Evolutionary conservation across 805 yeast genomes (phyloP), one percentile per base, ranked within the genome.

Genomic region (Yueomyces sp.): DNA sequence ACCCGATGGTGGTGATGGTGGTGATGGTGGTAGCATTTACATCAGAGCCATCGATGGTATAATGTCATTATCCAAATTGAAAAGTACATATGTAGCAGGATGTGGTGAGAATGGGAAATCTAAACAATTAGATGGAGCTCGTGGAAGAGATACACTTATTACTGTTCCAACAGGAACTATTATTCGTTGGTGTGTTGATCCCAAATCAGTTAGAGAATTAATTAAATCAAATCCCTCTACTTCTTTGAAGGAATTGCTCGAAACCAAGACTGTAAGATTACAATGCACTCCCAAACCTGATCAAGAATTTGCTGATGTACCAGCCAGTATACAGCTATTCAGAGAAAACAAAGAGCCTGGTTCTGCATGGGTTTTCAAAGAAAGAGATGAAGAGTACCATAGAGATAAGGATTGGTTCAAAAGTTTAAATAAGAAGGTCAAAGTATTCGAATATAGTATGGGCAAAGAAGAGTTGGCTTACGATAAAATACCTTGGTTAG

Each of bases 1-100:
- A 0, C 95, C 98, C 0, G 94, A 88, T 61, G 98, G 98, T n/a
- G 98, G 98, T 7, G 96, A 92, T 64, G 98, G 98, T 31, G 98
- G 97, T 4, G 66, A 70, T 47, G 98, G 98, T 27, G 98, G 98
- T 2, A 72, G 80, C 43, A 73, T 92, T 2, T 90, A 81, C 57
- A 76, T 92, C 2, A 85, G 81, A 56, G 95, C 94, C 3, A 78
- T 80, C 2, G 76, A 76, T 41, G 84, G 83, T 27, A 53, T 84
- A 38, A 74, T 78, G 36, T 80, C 92, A 3, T 62, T 92, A 46
- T 86, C 85, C 52, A 77, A 77, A 47, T 54, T 90, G 30, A 73
- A 73, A 47, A 73, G 81, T 36, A 72, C 72, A 12, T 86, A 87
- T 60, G 66, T 67, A 19, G 96, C 96, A 0, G 73, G 70, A 12